Conservation (phyloP, 31 red algal genomes). For the Endocladia muricata region DNA sequence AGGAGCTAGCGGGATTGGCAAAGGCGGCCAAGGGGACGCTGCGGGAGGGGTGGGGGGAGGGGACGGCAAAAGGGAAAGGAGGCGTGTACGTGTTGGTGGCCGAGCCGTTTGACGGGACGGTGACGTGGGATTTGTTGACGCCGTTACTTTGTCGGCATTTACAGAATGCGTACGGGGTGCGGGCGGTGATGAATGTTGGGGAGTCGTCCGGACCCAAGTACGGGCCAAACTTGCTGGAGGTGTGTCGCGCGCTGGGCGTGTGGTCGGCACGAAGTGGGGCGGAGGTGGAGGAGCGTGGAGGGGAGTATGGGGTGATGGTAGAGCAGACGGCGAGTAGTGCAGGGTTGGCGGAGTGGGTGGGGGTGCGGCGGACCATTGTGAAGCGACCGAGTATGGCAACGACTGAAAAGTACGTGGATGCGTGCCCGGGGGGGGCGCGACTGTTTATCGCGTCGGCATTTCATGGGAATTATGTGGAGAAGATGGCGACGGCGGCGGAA, state of each 20-base stretch:
- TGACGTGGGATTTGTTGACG: slow-evolving; percentile 60
- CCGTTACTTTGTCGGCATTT: slow-evolving; percentile 62
- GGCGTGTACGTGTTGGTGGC: slow-evolving; percentile 52
- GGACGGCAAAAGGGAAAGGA: background rate
- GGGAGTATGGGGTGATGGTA: slow-evolving; percentile 22
- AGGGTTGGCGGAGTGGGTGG: slow-evolving; percentile 42
- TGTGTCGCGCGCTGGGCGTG: slow-evolving; percentile 28
- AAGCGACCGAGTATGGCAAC: slow-evolving; percentile 76
- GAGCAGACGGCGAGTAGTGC: slow-evolving; percentile 29
- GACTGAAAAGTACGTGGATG: slow-evolving; percentile 70
- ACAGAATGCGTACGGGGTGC: slow-evolving; percentile 28
- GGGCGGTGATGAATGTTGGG: slow-evolving; percentile 53
- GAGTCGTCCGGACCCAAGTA: slow-evolving; percentile 80
- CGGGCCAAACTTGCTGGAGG: slow-evolving; percentile 66
- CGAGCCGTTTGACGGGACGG: slow-evolving; percentile 86
- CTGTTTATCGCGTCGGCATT: slow-evolving; percentile 71
- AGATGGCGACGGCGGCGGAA: slow-evolving; percentile 68
- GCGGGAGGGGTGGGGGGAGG: background rate
- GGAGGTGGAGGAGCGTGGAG: background rate
- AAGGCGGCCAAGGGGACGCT: slow-evolving; percentile 14
- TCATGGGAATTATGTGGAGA: slow-evolving; percentile 66
- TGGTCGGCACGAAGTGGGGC: background rate
- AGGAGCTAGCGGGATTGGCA: slow-evolving; percentile 72
- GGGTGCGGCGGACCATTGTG: slow-evolving; percentile 52
- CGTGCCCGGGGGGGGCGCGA: slow-evolving; percentile 4